These are phyloP conservation scores for Geotrichum reessii DNA, from an alignment of 1,139 yeast species.

Conservation along the genomic window DNA sequence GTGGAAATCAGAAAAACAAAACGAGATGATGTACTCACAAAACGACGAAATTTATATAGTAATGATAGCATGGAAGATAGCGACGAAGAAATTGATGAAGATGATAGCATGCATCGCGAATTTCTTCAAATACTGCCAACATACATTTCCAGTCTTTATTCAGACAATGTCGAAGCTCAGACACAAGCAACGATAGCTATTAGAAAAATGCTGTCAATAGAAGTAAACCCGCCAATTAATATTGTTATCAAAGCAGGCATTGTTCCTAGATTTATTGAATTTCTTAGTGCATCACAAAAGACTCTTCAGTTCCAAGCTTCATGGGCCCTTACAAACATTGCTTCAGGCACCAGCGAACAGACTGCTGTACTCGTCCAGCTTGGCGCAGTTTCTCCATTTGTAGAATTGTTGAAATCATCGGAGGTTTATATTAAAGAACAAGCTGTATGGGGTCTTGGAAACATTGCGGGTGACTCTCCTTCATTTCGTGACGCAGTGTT, in stretches of 20 bases:
- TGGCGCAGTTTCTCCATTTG: constrained; percentile 93
- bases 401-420: constrained; percentile 68
- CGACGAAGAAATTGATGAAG: constrained; percentile 40
- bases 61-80: constrained; percentile 44
- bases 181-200: constrained; percentile 86
- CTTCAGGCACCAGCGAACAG: constrained; percentile 87
- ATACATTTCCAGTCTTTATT: constrained; percentile 44
- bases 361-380: constrained; percentile 85
- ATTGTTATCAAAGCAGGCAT: constrained; percentile 90
- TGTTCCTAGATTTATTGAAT: constrained; percentile 81
- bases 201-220: constrained; percentile 88
- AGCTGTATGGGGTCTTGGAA: constrained; percentile 98
- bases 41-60: constrained; percentile 71
- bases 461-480: constrained; percentile 96
- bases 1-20: constrained; percentile 94
- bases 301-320: constrained; percentile 96
- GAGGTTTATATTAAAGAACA: constrained; percentile 93
- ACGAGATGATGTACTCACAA: constrained; percentile 88
- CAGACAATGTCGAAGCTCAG: constrained; percentile 73
- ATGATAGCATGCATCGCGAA: background rate
- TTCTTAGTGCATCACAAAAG: constrained; percentile 72
- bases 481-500: constrained; percentile 84
- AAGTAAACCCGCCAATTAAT: constrained; percentile 94
- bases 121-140: background rate
- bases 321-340: constrained; percentile 97